phyloP scores from a whole-genome alignment of 2,329 filamentous ascomycete genomes.

The Epichloe amarillans region DNA sequence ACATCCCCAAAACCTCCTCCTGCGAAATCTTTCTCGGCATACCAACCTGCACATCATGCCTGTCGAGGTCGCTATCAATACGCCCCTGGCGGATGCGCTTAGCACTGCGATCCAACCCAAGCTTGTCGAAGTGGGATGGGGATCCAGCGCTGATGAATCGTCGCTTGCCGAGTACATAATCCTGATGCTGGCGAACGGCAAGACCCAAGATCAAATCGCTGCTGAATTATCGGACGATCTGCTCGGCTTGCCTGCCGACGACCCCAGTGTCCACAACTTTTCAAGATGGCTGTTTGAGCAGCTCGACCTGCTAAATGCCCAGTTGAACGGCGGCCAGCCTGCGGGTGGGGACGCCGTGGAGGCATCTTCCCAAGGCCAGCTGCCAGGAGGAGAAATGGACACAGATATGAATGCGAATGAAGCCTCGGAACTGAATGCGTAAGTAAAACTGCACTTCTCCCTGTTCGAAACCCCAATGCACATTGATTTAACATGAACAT shows the following conservation, averaged over 20 bases:
- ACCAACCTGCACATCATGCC: slow-evolving; percentile 44
- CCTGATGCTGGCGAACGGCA: slow-evolving; percentile 92
- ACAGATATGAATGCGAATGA: slow-evolving; percentile 57
- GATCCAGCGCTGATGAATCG: slow-evolving; percentile 61
- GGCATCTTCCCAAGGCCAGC: slow-evolving; percentile 22
- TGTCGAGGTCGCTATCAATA: slow-evolving; percentile 61
- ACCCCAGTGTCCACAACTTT: slow-evolving; percentile 71
- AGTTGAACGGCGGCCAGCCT: slow-evolving; percentile 39
- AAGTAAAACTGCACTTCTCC: slow-evolving; percentile 22
- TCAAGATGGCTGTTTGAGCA: slow-evolving; percentile 89
- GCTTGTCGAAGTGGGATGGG: slow-evolving; percentile 87
- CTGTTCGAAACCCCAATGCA: not conserved
- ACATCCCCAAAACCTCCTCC: not conserved
- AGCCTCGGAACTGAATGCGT: slow-evolving; percentile 41
- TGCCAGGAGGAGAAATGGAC: slow-evolving; percentile 39
- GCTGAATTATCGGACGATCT: slow-evolving; percentile 76
- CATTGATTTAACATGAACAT: not conserved
- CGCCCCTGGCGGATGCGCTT: slow-evolving; percentile 74
- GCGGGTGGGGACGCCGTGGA: slow-evolving; percentile 15
- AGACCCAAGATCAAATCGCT: slow-evolving; percentile 80
- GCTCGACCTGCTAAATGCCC: slow-evolving; percentile 52
- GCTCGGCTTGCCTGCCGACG: slow-evolving; percentile 67
- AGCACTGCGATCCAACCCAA: slow-evolving; percentile 78
- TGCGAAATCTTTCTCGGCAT: not conserved
- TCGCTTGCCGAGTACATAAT: slow-evolving; percentile 91